These are phyloP conservation scores for Hypomontagnella monticulosa DNA, from an alignment of 495 filamentous ascomycete species.

Conservation along the genomic window DNA sequence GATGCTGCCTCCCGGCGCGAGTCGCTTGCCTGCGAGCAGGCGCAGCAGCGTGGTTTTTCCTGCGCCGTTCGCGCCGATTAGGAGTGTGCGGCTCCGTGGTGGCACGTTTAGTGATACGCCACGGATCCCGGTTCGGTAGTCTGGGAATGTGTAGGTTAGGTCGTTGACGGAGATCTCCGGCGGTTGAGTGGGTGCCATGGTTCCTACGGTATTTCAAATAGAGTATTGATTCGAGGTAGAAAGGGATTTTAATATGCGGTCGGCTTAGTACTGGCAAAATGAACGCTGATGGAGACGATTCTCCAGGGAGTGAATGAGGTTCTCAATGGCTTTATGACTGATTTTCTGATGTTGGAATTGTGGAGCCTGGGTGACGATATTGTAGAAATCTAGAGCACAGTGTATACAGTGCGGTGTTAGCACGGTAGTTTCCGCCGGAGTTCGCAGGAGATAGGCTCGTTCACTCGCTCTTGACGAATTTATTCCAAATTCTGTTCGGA, in stretches of 20 bases:
- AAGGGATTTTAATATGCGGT: too few relatives aligned
- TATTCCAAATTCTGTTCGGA: background rate
- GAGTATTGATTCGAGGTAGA: too few relatives aligned
- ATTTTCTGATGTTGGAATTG: conserved; percentile 14
- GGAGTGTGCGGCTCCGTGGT: conserved; percentile 81
- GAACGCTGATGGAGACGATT: background rate
- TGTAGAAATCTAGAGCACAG: conserved; percentile 15
- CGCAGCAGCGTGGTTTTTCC: conserved; percentile 96
- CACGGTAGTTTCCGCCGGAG: conserved; percentile 33
- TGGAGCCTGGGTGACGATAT: conserved; percentile 23
- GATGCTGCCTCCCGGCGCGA: conserved; percentile 79
- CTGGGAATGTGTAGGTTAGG: conserved; percentile 90
- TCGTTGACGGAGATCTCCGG: conserved; percentile 68
- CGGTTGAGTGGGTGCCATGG: conserved; percentile 23
- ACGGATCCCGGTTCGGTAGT: conserved; percentile 76
- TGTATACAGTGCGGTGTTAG: conserved; percentile 15
- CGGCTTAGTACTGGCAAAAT: background rate
- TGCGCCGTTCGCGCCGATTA: conserved; percentile 97
- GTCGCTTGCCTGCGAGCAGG: conserved; percentile 86
- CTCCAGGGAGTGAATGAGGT: background rate
- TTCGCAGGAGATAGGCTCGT: conserved; percentile 23
- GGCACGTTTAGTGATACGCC: conserved; percentile 80
- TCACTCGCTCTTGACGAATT: background rate
- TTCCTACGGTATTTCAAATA: background rate
- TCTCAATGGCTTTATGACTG: conserved; percentile 12